Percentiles rank a stretch among this genome's conserved stretches.
Conservation (phyloP, 2,329 filamentous ascomycete species). For the Penicillium paneum region DNA sequence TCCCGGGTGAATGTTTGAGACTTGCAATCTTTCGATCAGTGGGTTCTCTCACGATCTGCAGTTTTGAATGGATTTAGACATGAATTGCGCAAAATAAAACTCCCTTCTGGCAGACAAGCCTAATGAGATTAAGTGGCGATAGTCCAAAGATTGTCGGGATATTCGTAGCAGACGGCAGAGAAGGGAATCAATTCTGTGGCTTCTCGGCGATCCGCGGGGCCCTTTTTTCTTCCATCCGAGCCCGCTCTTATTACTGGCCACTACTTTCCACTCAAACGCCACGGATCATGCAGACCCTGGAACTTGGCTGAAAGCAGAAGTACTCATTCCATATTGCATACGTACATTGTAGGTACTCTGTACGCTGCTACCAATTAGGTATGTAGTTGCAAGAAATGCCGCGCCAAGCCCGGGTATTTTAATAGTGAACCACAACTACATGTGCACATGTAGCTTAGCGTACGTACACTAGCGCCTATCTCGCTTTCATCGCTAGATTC, state of each 20-base stretch:
- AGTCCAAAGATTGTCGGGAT: background rate
- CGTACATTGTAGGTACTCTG: background rate
- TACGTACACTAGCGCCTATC: no score
- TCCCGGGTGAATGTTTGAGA: background rate
- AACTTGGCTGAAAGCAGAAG: slow-evolving; percentile 2
- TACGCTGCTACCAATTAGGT: background rate
- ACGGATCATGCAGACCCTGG: background rate
- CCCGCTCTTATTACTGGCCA: background rate
- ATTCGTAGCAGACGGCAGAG: background rate
- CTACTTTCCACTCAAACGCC: background rate
- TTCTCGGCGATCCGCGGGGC: slow-evolving; percentile 5
- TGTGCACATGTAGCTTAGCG: no score
- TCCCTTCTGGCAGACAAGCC: background rate
- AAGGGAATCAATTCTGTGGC: background rate
- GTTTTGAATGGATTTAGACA: background rate
- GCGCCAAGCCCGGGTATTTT: background rate
- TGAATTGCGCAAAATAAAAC: background rate
- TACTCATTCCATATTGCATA: background rate
- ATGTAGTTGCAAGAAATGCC: background rate
- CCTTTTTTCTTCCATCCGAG: background rate
- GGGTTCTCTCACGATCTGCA: background rate
- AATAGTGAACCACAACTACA: no score
- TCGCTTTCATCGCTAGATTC: no score
- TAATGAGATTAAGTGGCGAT: background rate
- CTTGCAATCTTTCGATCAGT: slow-evolving; percentile 1